Base-by-base conservation (phyloP, 345 rosid species). In the Eucalyptus cloeziana region DNA sequence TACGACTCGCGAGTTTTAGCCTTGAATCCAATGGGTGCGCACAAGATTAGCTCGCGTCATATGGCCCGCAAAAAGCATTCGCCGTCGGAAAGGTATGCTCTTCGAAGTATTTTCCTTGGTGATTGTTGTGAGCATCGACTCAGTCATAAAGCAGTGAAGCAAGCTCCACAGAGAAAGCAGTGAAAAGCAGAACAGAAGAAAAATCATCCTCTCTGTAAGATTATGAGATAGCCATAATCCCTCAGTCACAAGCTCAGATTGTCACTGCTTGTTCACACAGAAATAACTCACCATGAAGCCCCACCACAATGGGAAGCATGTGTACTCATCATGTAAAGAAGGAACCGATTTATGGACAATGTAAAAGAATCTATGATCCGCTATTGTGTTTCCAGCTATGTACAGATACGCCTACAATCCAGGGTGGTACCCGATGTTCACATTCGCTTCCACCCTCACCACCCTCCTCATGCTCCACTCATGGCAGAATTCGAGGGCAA, bases 381-480 rank as follows among this genome's bases (percentile, higher is more conserved):
- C 43, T 27, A 9, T 25, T 4, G 49, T 47, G 88, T 67, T 49
- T 49, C 37, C 83, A 49, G 27, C 62, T 88, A 90, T 91, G 62
- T 89, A 93, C 94, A 93, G 85, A 44, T 90, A 87, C 91, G 90
- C 91, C 95, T 93, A 96, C 85, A 96, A 86, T 58, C 96, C 92
- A 58, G 99, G 94, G 90, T 92, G 97, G 86, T 95, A 94, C 49
- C 94, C 94, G 54, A 93, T 91, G 87, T 92, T 93, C 49, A 88
- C 93, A 87, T 92, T 94, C 31, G 94, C 85, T 81, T 97, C 97
- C n/a, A 92, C 92, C 94, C 99, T 93, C 51, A 90, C 94, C 21
- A 91, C 97, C 94, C 98, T 95, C 93, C 97, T 94, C 86, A 93
- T 88, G 90, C 93, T 95, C 98, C 99, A 97, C 51, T 96, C 99